Evolutionary conservation across 148 eudicot species (phyloP).

Genomic region (Limonium bicolor): DNA sequence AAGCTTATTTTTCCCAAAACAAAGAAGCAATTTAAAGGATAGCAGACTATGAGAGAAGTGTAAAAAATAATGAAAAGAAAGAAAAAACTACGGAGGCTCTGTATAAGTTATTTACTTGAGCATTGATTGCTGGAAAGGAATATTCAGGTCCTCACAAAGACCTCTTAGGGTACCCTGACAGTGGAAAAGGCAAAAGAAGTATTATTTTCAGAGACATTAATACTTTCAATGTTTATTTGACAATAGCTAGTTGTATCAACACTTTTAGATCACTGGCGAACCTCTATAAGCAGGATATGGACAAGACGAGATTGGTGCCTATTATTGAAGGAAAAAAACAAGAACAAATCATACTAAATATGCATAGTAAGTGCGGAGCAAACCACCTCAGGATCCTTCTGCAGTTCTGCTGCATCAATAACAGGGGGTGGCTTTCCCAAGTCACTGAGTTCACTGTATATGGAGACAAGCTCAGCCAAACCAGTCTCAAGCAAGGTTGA

Average conservation of each 20-base stretch:
- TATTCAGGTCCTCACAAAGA: conserved; percentile 72
- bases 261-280: too few relatives aligned
- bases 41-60: not conserved
- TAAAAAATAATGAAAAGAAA: too few relatives aligned
- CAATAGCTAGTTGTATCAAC: too few relatives aligned
- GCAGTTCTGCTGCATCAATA: conserved; percentile 71
- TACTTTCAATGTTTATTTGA: too few relatives aligned
- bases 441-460: conserved; percentile 57
- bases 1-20: not conserved
- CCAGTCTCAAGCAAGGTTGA: conserved; percentile 71
- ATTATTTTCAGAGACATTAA: not conserved
- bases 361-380: not conserved
- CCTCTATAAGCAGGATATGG: too few relatives aligned
- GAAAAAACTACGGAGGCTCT: too few relatives aligned
- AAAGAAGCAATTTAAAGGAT: not conserved
- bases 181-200: conserved; percentile 1
- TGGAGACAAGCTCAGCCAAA: conserved; percentile 47
- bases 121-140: conserved; percentile 85
- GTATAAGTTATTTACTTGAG: conserved; percentile 41
- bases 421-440: conserved; percentile 66
- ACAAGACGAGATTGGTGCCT: too few relatives aligned
- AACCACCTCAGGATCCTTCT: conserved; percentile 72
- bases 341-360: not conserved
- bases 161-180: conserved; percentile 53
- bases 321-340: not conserved